These are phyloP conservation scores for Ophiostoma sp. DNA, from an alignment of 2,329 filamentous ascomycete species.

Conservation along the genomic window DNA sequence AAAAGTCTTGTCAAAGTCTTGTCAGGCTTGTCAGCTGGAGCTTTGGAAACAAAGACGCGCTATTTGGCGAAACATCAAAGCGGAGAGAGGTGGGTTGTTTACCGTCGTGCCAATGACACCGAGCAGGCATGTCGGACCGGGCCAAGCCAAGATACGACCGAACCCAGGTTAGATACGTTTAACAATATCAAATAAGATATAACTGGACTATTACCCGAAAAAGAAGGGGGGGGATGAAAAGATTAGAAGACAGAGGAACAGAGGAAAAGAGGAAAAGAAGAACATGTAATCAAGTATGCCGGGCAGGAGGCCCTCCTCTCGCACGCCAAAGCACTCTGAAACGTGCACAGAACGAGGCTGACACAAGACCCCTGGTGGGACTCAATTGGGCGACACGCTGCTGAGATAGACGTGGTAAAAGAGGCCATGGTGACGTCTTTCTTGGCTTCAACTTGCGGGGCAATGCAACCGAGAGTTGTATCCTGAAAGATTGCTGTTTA, in stretches of 20 bases:
- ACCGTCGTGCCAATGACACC: neutral
- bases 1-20: constrained; percentile 1
- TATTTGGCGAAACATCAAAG: neutral
- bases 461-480: constrained; percentile 2
- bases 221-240: neutral
- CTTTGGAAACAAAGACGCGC: neutral
- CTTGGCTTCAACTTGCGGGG: neutral
- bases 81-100: neutral
- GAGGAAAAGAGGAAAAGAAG: neutral
- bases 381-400: neutral
- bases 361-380: constrained; percentile 16
- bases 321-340: constrained; percentile 17
- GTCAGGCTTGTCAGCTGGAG: neutral
- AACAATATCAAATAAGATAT: neutral
- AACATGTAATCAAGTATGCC: too few species aligned
- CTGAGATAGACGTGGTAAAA: neutral
- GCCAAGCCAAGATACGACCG: neutral
- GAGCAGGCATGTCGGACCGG: neutral
- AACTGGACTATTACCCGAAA: neutral
- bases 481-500: neutral
- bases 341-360: constrained; percentile 23
- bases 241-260: too few species aligned
- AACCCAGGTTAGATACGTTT: neutral
- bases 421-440: neutral
- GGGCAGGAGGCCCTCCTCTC: too few species aligned